Evolutionary conservation across 495 filamentous ascomycete genomes (phyloP).

Genomic region (Tuber umbilicatum): DNA sequence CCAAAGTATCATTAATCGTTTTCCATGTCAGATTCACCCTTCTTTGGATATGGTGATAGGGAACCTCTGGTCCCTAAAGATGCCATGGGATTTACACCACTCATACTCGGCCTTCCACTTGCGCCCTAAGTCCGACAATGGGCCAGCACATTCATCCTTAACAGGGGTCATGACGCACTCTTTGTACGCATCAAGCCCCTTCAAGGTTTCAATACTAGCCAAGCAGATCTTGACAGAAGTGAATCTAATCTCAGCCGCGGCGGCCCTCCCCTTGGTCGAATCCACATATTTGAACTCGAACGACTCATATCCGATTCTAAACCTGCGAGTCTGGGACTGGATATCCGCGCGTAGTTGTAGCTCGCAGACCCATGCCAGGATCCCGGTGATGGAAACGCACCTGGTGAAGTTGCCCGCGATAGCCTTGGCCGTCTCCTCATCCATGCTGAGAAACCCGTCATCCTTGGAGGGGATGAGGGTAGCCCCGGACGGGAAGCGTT

Average conservation of each 20-base stretch:
- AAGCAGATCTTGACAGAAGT: not conserved
- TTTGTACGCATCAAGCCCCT: not conserved
- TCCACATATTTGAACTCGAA: not conserved
- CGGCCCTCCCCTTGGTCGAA: not conserved
- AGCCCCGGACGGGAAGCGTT: not conserved
- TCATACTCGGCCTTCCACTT: conserved; percentile 4
- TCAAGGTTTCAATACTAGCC: not conserved
- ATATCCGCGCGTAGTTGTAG: not conserved
- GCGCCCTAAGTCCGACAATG: not conserved
- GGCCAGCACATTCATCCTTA: conserved; percentile 4
- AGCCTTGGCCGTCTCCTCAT: not conserved
- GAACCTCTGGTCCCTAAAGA: not conserved
- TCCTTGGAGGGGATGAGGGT: not conserved
- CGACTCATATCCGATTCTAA: not conserved
- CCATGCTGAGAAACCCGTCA: not conserved
- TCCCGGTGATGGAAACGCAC: not conserved
- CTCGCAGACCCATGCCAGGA: not conserved
- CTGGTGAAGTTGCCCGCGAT: not conserved
- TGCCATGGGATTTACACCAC: not conserved
- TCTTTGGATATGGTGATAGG: not conserved
- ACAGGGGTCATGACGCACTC: not conserved
- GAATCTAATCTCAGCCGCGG: not conserved
- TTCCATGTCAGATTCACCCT: not conserved
- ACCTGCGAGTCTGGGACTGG: not conserved
- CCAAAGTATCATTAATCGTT: not conserved